Evolutionary conservation across 306 rosid genomes (phyloP).

Genomic region (Medicago truncatula): MtrunA17r5.0-ANR NC_053046.1:6298001-6298500

Average conservation of each 20-base stretch:
- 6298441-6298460: background rate
- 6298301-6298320: background rate
- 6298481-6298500: background rate
- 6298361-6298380: background rate
- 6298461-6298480: background rate
- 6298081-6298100: constrained; percentile 76
- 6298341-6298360: too few relatives aligned
- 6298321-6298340: background rate
- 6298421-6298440: background rate
- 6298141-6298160: background rate
- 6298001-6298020: constrained; percentile 59
- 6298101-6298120: constrained; percentile 59
- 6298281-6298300: too few relatives aligned
- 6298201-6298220: background rate
- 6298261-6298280: too few relatives aligned
- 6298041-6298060: constrained; percentile 61
- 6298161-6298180: background rate
- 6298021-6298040: constrained; percentile 54
- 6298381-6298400: background rate
- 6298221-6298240: background rate
- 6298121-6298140: constrained; percentile 40
- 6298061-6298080: constrained; percentile 70
- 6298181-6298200: background rate
- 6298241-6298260: background rate
- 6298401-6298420: background rate